Evolutionary conservation across 2,329 filamentous ascomycete genomes (phyloP).

Genomic region (Sclerotinia nivalis): DNA sequence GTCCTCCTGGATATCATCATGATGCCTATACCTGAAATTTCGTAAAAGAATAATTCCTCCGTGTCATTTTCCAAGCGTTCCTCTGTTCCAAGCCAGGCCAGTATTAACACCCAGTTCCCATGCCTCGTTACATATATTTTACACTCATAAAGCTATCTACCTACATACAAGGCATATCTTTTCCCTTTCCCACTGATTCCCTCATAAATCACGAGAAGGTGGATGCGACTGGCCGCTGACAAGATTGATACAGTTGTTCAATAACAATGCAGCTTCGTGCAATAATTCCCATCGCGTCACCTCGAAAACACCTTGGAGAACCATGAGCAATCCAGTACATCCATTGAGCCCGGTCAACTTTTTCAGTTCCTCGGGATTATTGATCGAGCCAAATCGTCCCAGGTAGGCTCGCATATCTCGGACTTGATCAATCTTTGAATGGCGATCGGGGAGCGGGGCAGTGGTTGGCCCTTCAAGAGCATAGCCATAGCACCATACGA

Average conservation of each 20-base stretch:
- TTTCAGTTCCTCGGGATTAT: constrained; percentile 75
- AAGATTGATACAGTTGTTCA: constrained; percentile 75
- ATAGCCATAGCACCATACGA: constrained; percentile 94
- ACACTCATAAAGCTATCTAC: neutral
- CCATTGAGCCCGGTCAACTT: constrained; percentile 74
- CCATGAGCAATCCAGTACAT: constrained; percentile 77
- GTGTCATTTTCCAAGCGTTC: neutral
- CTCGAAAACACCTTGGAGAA: constrained; percentile 78
- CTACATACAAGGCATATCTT: too few relatives aligned
- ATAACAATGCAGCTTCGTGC: constrained; percentile 77
- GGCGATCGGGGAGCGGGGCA: constrained; percentile 45
- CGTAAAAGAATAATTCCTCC: neutral
- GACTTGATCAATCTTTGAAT: constrained; percentile 65
- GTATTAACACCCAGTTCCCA: neutral
- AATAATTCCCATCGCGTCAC: constrained; percentile 89
- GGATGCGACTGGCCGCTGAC: constrained; percentile 27
- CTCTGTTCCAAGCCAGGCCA: neutral
- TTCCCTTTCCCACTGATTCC: neutral
- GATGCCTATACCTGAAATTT: constrained; percentile 1
- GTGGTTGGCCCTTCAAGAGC: constrained; percentile 79
- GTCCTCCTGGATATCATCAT: neutral
- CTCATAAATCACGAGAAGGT: neutral
- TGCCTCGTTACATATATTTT: neutral
- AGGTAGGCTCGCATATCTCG: constrained; percentile 81
- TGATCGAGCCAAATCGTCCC: constrained; percentile 67